Base-by-base conservation (phyloP, 2,329 filamentous ascomycete genomes). In the Diaporthe vexans region DNA sequence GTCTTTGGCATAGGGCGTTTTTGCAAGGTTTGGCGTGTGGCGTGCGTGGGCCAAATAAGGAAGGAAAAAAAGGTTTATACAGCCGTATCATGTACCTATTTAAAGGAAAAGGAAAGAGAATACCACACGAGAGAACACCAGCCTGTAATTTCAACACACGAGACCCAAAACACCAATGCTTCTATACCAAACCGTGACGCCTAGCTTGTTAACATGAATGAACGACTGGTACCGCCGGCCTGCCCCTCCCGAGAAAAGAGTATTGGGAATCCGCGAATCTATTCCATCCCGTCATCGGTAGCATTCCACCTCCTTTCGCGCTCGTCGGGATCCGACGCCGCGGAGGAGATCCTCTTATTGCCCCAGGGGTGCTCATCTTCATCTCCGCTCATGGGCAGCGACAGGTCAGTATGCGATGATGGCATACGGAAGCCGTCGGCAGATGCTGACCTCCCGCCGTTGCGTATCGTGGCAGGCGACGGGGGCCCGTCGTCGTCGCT, bases 291-390 rank as follows among this genome's bases (percentile, higher is more conserved):
- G 21, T 71, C 70, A 17, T 72, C 72, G n/a, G 33, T 48, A 29
- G 58, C 46, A 51, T 75, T 51, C 75, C 73, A 76, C 69, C 76
- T 71, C 52, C 73, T 35, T 61, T 75, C 73, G 72, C 75, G 73
- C 72, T 77, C 75, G 26, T 75, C 72, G 2, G 73, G 58, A 29
- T 75, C 76, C 48, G 73, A 74, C 69, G 75, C 75, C 6, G 75
- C 75, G 40, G 76, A 76, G 35, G 76, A 77, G 40, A 74, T 75
- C 61, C 74, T 73, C 61, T 74, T 71, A n/a, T 57, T 26, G 5
- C 59, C 48, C 51, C 56, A 59, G 17, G 54, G 58, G 29, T 61
- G 40, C 24, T 75, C 73, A 29, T 57, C 54, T 29, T 75, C 73
- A 26, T 61, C 72, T 13, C 52, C 71, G 40, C 57, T 57, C 54